Percentiles rank a stretch among this genome's conserved stretches.
These are phyloP conservation scores for Epichloe gansuensis DNA, from an alignment of 2,329 filamentous ascomycete genomes.

Conservation along the genomic window DNA sequence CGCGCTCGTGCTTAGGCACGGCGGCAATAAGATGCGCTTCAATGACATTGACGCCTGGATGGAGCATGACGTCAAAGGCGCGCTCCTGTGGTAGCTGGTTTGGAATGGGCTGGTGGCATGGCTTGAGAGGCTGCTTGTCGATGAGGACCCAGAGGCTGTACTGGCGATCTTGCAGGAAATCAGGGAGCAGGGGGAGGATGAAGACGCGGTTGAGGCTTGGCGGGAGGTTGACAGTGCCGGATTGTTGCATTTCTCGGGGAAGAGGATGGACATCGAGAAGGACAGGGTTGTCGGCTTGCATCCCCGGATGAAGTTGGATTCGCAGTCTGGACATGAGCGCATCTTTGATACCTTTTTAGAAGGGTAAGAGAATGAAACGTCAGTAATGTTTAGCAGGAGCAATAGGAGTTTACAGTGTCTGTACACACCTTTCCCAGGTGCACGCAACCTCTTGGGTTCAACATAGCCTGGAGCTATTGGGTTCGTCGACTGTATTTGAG, in stretches of 20 bases:
- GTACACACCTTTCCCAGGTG: conserved; percentile 28
- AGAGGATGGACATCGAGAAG: conserved; percentile 53
- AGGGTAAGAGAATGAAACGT: background rate
- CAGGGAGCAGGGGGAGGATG: conserved; percentile 52
- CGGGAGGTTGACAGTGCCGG: conserved; percentile 57
- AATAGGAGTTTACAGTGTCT: no score
- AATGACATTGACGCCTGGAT: conserved; percentile 62
- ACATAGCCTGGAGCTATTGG: conserved; percentile 19
- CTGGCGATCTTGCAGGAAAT: conserved; percentile 50
- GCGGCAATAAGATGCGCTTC: conserved; percentile 68
- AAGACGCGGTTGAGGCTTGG: conserved; percentile 57
- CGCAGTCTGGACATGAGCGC: conserved; percentile 56
- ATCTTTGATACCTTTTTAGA: conserved; percentile 34
- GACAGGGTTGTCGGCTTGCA: conserved; percentile 49
- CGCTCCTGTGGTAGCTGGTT: conserved; percentile 47
- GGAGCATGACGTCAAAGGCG: conserved; percentile 63
- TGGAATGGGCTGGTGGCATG: conserved; percentile 32
- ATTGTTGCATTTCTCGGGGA: conserved; percentile 54
- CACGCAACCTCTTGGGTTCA: conserved; percentile 26
- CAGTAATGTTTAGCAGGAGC: background rate
- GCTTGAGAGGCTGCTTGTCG: conserved; percentile 50
- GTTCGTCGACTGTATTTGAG: conserved; percentile 12
- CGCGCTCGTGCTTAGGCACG: conserved; percentile 45
- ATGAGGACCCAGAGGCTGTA: conserved; percentile 66
- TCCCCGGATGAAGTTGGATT: conserved; percentile 53